Base-by-base conservation (phyloP, 176 grass and related monocot genomes). In the Carex kokanica region DNA sequence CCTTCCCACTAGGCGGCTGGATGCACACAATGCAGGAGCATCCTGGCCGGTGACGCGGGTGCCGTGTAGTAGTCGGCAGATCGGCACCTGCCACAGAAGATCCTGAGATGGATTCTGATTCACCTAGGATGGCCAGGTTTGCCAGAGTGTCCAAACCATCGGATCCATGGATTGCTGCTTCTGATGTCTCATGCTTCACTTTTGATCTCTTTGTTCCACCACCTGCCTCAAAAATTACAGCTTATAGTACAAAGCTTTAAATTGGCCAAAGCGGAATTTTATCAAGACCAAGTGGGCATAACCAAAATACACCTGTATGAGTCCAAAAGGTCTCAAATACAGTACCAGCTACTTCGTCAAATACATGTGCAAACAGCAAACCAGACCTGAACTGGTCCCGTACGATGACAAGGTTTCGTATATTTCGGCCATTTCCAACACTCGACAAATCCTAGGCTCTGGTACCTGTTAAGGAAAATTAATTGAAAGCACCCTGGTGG, bases 21-120 rank as follows among this genome's bases (percentile, higher is more conserved):
- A 99, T 99, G 86, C 97, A 99, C 20, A 99, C 97, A 34, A 99
- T 99, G 93, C 97, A 99, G 20, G 93, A 88, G 78, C 97, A 99
- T 3, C 97, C 97, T 65, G 97, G 89, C 18, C 97, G 88, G 70
- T 99, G 97, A 0, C 97, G 91, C 0, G 97, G 97, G 79, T 99
- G 97, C 84, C 74, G 94, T 31, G 97, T 99, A 7, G 97, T 99
- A 7, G 97, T 99, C 78, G 84, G 92, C 68, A 92, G 90, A 10
- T 90, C 89, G 16, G 93, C 7, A 79, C 25, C 73, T 21, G 80
- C 61, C 14, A 10, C 60, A 65, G 61, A 16, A 65, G 60, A 54
- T 82, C 80, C 80, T 7, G 62, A 89, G 8, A 90, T 74, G 78
- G 91, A 74, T 88, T 95, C 93, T 45, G 89, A 88, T 87, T 99